These are phyloP conservation scores for Herpetomonas tarakana DNA, from an alignment of 208 protist species.

Conservation along the genomic window DNA sequence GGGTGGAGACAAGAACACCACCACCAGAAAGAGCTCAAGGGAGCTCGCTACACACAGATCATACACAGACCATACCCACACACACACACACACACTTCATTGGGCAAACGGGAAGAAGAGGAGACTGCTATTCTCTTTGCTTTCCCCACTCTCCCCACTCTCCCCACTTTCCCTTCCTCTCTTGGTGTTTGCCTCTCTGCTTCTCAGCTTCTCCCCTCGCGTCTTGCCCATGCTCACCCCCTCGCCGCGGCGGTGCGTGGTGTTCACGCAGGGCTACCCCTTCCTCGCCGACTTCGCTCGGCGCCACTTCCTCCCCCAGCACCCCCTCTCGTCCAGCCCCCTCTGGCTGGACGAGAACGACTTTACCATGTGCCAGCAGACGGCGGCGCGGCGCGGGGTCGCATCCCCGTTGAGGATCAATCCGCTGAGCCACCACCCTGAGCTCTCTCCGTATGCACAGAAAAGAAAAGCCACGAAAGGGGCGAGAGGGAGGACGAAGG, in stretches of 20 bases:
- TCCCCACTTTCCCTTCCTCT: background rate
- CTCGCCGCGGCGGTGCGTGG: conserved; percentile 21
- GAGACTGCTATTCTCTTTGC: no score
- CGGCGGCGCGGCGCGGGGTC: background rate
- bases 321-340: conserved; percentile 48
- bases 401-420: conserved; percentile 31
- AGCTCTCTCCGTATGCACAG: conserved; percentile 32
- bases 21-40: no score
- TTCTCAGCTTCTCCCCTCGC: no score
- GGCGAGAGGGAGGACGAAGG: background rate
- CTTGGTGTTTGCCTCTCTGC: background rate
- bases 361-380: conserved; percentile 9
- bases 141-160: no score
- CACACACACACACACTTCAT: no score
- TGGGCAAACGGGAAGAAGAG: no score
- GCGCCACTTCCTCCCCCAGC: conserved; percentile 32
- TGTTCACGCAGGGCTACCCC: conserved; percentile 70
- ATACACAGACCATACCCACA: no score
- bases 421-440: conserved; percentile 41
- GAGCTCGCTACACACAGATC: no score
- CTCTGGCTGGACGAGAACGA: conserved; percentile 74
- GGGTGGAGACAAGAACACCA: no score
- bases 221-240: conserved; percentile 22
- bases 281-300: conserved; percentile 48
- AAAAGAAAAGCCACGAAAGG: background rate